Evolutionary conservation across 2,329 filamentous ascomycete genomes (phyloP), one percentile per base, ranked within the genome.

Genomic region (Ceratocystiopsis minuta): DNA sequence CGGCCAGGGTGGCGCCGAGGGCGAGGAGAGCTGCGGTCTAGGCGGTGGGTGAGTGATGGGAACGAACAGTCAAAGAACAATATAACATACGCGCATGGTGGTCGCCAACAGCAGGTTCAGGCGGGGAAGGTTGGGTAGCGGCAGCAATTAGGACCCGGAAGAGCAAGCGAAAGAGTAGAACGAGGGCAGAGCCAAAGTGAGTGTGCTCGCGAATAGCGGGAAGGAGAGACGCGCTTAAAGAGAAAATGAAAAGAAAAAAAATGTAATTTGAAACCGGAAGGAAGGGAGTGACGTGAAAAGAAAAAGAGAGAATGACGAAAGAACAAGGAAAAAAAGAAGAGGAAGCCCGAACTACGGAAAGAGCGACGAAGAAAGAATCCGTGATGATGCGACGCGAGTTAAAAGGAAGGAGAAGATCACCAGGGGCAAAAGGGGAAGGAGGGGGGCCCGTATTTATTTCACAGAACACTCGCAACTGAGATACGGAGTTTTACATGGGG

Each of bases 1-100:
- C 60, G 40, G 65, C 69, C 35, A 68, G 56, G 47, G 66, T 62
- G 46, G 68, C 70, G 56, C 64, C 63, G 40, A 73, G 57, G 50
- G 68, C 68, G 56, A 70, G 54, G 51, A 74, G 64, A 57, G 39
- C 56, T 65, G 46, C 15, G 6, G 42, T 44, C 34, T 28, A 28
- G 24, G 24, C 11, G 24, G 24, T 10, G 24, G 24, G 7, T 28
- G 7, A 28, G 24, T 28, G 24, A 9, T 10, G 11, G 24, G 24
- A 28, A 28, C 7, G 11, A 10, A 28, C 24, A 10, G 11, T 10
- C 24, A 13, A 16, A 39, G 15, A 2, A 15, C 34, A 20, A 40
- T 6, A 28, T 20, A 38, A 28, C 20, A 35, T n/a, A 16, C 15
- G n/a, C n/a, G 34, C n/a, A 16, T 16, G 37, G 11, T 13, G 37